Conservation (phyloP, 179 eudicot species). For the Beta corolliflora region DNA sequence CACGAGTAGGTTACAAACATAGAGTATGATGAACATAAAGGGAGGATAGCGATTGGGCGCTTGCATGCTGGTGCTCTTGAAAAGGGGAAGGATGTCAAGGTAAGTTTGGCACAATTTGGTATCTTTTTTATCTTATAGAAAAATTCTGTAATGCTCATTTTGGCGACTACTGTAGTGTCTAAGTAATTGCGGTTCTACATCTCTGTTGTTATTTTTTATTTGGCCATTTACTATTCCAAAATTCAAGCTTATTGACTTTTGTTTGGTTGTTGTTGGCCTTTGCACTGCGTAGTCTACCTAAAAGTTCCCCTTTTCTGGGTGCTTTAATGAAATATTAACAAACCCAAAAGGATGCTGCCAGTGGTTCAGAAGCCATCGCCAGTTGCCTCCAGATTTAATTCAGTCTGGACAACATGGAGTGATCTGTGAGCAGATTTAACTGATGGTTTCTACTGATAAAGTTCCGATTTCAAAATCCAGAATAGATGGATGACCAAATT, state of each 20-base stretch:
- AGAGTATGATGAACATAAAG: constrained; percentile 96
- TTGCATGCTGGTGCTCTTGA: constrained; percentile 88
- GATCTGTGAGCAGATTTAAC: neutral
- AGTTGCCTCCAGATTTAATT: too few species aligned
- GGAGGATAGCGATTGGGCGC: constrained; percentile 93
- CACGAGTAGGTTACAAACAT: constrained; percentile 72
- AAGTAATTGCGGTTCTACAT: neutral
- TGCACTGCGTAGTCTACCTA: neutral
- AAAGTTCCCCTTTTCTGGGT: neutral
- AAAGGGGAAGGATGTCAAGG: constrained; percentile 88
- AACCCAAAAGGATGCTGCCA: too few species aligned
- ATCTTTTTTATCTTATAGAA: neutral
- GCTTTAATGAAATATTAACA: too few species aligned
- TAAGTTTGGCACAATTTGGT: constrained; percentile 30
- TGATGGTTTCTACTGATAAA: neutral
- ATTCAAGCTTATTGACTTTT: neutral
- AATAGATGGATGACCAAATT: neutral
- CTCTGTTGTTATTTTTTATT: neutral
- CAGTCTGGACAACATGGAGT: neutral
- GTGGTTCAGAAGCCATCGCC: too few species aligned
- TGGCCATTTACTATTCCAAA: neutral
- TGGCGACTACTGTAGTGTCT: neutral
- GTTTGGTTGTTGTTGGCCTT: neutral
- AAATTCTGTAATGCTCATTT: neutral
- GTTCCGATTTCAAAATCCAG: neutral